phyloP scores from a whole-genome alignment of 2,329 filamentous ascomycete species.

The Aspergillus bombycis region DNA sequence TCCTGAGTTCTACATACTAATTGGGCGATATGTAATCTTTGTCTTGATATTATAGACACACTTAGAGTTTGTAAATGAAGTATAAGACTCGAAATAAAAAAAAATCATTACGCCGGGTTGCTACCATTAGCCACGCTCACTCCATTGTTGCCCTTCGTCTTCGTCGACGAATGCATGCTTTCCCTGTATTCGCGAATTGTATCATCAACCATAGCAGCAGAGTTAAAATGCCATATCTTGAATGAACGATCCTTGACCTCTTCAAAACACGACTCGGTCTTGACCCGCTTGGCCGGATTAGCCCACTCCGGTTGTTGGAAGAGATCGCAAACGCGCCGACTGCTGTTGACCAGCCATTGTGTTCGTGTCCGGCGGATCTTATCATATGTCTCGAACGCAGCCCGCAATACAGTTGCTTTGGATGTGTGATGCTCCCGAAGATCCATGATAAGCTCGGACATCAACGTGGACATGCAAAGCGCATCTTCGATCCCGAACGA shows the following conservation, averaged over 20 bases:
- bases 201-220: not conserved
- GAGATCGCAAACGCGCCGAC: not conserved
- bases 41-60: too few relatives aligned
- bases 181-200: not conserved
- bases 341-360: not conserved
- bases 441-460: not conserved
- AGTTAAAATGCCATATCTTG: not conserved
- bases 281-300: not conserved
- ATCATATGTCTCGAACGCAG: not conserved
- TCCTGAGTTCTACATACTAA: too few relatives aligned
- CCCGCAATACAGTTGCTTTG: not conserved
- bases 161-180: not conserved
- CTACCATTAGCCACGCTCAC: not conserved
- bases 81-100: too few relatives aligned
- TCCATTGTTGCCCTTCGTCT: not conserved
- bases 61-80: too few relatives aligned
- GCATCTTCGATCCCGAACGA: slow-evolving; percentile 11
- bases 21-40: too few relatives aligned
- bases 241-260: not conserved
- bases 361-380: not conserved
- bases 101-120: not conserved
- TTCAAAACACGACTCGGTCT: not conserved
- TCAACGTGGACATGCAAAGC: not conserved
- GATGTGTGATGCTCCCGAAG: not conserved
- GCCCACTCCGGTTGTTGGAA: not conserved